phyloP scores from a whole-genome alignment of 305 asterid genomes.

The Fraxinus greggii region DNA sequence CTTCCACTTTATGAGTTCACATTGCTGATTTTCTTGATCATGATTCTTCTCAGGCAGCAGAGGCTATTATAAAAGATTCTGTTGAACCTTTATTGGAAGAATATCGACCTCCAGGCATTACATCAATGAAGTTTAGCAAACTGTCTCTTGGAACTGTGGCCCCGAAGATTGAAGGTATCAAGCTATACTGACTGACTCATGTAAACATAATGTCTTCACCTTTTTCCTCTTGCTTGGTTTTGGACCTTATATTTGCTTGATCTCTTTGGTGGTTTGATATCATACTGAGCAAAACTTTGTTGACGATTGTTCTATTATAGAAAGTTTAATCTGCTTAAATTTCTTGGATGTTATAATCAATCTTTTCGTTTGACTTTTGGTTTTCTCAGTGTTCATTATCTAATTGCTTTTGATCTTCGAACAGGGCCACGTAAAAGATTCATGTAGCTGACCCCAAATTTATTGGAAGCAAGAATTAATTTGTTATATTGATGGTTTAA shows the following conservation, averaged over 20 bases:
- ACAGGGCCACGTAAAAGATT: not conserved
- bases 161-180: slow-evolving; percentile 92
- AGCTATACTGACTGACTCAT: slow-evolving; percentile 12
- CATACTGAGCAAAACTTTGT: slow-evolving; percentile 9
- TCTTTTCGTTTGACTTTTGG: not conserved
- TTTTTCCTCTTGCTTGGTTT: not conserved
- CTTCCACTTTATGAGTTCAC: slow-evolving; percentile 16
- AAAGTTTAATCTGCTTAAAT: not conserved
- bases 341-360: not conserved
- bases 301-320: slow-evolving; percentile 1
- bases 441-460: not conserved
- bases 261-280: slow-evolving; percentile 5
- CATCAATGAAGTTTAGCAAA: slow-evolving; percentile 84
- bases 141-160: slow-evolving; percentile 96
- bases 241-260: slow-evolving; percentile 4
- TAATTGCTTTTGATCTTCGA: not conserved
- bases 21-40: slow-evolving; percentile 12
- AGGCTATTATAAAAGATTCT: slow-evolving; percentile 82
- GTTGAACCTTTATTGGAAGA: slow-evolving; percentile 96
- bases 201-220: not conserved
- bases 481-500: slow-evolving; percentile 4
- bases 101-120: slow-evolving; percentile 85
- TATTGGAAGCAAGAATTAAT: slow-evolving; percentile 1
- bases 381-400: not conserved
- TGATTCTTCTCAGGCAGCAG: slow-evolving; percentile 72